phyloP scores from a whole-genome alignment of 208 protist species.

The Acanthamoeba royreba region DNA sequence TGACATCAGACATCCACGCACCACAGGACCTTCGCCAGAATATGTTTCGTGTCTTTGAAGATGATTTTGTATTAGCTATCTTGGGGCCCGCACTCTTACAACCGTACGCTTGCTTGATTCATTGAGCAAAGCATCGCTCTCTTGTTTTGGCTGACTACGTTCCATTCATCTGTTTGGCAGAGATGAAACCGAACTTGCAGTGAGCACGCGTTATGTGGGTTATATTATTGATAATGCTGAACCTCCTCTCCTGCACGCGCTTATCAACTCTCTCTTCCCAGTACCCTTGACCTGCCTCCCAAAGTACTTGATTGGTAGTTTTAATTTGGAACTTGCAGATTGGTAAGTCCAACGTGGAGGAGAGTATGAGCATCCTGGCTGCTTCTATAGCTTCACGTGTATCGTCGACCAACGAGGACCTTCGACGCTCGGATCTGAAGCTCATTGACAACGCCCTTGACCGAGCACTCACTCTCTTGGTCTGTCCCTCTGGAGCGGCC shows the following conservation, averaged over 20 bases:
- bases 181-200: background rate
- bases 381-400: background rate
- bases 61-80: background rate
- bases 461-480: background rate
- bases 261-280: background rate
- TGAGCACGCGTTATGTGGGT: background rate
- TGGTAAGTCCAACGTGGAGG: background rate
- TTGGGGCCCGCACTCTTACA: background rate
- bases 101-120: background rate
- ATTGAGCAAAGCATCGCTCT: background rate
- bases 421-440: background rate
- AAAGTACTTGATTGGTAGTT: background rate
- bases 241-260: background rate
- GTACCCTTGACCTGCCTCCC: too few relatives aligned
- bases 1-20: background rate
- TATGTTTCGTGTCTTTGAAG: background rate
- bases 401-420: background rate
- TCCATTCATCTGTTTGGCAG: background rate
- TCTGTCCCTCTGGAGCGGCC: background rate
- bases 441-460: background rate
- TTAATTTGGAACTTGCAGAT: background rate
- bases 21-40: background rate
- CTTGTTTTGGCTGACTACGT: background rate
- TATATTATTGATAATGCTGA: background rate
- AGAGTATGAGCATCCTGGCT: background rate